Base-by-base conservation (phyloP, 768 basidiomycete species). In the Tulasnella sp. region DNA sequence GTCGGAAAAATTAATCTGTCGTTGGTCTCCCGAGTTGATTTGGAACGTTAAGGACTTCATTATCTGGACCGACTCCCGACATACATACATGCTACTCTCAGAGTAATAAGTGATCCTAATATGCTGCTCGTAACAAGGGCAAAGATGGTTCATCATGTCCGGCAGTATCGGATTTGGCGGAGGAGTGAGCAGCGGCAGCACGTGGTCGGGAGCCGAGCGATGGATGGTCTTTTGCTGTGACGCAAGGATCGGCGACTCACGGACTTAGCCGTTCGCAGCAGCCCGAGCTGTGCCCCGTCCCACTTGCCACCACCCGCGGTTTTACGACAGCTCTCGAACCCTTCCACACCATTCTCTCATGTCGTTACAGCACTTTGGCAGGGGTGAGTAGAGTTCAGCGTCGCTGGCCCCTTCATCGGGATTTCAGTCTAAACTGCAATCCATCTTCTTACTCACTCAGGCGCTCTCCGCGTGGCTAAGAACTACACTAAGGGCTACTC, bases 401-500 rank as follows among this genome's bases (percentile, higher is more conserved):
- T 75, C 51, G 37, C 26, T 32, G 70, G n/a, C 18, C 9, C 18
- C 9, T 51, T n/a, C 5, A 20, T 46, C 35, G 23, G 26, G 57
- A 37, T 75, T 61, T 55, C 23, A 75, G 57, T 70, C 40, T 70
- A n/a, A 70, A 70, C 76, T 77, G 20, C 37, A 35, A 37, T 77
- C 32, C 40, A 16, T 42, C 13, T 10, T 26, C 40, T 40, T 37
- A 44, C 32, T 26, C 57, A 35, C 26, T 26, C 44, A 77, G 61
- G 89, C 81, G 92, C 93, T 29, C 88, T 96, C 40, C 40, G 40
- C 40, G 40, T 40, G 40, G 40, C 35, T 35, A 98, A 97, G 86
- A 97, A 96, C 83, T 96, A 96, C 84, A 98, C 96, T 77, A 95
- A 94, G 75, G 87, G 87, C 3, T 99, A 98, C 85, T 96, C 96